These are phyloP conservation scores for Auricularia auricula-judae DNA, from an alignment of 768 basidiomycete genomes.

Conservation along the genomic window DNA sequence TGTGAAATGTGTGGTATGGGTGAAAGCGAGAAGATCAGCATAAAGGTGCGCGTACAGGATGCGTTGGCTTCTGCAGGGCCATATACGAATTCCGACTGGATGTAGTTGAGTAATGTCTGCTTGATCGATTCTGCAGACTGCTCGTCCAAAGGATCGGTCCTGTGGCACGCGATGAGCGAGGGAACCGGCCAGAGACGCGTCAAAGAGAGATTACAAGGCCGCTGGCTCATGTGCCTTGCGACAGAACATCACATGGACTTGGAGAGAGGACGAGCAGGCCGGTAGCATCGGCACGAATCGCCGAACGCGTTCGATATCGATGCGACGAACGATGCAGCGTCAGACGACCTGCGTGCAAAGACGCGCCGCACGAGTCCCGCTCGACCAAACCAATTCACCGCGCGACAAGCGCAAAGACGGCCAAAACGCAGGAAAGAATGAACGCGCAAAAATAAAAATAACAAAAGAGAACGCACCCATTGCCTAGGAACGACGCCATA, in stretches of 20 bases:
- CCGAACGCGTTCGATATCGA: neutral
- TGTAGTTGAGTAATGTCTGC: conserved; percentile 68
- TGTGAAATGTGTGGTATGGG: conserved; percentile 18
- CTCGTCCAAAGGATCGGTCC: conserved; percentile 16
- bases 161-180: conserved; percentile 4
- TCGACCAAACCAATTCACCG: neutral
- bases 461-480: conserved; percentile 45
- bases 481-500: conserved; percentile 73
- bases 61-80: conserved; percentile 76
- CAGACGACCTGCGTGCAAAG: neutral
- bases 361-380: neutral
- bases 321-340: neutral
- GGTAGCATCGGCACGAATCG: neutral
- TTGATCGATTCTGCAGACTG: conserved; percentile 31
- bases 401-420: neutral
- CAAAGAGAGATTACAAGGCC: neutral
- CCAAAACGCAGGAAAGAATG: neutral
- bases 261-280: neutral
- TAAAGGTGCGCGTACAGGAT: conserved; percentile 47
- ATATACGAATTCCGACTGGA: conserved; percentile 78
- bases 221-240: neutral
- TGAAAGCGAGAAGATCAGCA: too few species aligned
- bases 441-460: neutral
- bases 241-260: neutral
- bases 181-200: neutral